Percentiles rank a stretch among this genome's conserved stretches.
phyloP scores from a whole-genome alignment of 2,329 filamentous ascomycete genomes.

The Aaosphaeria pasadenensis region DNA sequence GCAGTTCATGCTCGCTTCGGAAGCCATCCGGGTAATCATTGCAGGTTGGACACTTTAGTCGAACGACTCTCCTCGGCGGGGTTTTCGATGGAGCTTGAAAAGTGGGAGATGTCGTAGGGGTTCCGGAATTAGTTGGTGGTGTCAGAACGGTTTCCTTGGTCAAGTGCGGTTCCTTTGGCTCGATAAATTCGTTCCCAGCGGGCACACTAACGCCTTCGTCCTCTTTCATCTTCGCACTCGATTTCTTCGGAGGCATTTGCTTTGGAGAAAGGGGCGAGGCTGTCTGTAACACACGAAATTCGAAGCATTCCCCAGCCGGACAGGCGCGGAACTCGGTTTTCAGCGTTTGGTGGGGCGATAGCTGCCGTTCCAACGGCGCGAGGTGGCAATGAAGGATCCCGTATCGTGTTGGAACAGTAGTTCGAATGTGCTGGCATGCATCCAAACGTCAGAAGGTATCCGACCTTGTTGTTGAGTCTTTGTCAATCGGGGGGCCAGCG shows the following conservation, averaged over 20 bases:
- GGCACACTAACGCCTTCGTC: constrained; percentile 19
- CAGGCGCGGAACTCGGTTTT: constrained; percentile 17
- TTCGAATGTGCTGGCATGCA: constrained; percentile 3
- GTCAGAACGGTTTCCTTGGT: constrained; percentile 29
- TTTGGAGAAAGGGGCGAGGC: not conserved
- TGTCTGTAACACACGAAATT: not conserved
- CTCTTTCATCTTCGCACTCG: constrained; percentile 34
- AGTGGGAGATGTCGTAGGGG: constrained; percentile 29
- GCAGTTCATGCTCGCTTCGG: constrained; percentile 74
- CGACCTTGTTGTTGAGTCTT: constrained; percentile 18
- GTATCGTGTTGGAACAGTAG: constrained; percentile 12
- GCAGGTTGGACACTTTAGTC: constrained; percentile 60
- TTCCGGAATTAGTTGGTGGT: constrained; percentile 18
- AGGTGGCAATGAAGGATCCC: constrained; percentile 12
- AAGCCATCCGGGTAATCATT: constrained; percentile 74
- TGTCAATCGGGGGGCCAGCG: constrained; percentile 26
- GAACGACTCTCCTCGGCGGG: constrained; percentile 29
- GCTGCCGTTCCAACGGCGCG: constrained; percentile 23
- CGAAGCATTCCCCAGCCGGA: constrained; percentile 8
- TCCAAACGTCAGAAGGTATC: constrained; percentile 2
- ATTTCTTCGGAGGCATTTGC: constrained; percentile 34
- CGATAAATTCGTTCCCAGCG: constrained; percentile 18
- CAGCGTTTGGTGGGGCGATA: constrained; percentile 28
- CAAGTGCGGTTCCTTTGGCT: constrained; percentile 20
- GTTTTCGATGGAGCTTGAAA: constrained; percentile 27